Percentiles rank a stretch among this genome's conserved stretches.
Conservation (phyloP, 305 asterid species). For the Solanum chacoense region DNA sequence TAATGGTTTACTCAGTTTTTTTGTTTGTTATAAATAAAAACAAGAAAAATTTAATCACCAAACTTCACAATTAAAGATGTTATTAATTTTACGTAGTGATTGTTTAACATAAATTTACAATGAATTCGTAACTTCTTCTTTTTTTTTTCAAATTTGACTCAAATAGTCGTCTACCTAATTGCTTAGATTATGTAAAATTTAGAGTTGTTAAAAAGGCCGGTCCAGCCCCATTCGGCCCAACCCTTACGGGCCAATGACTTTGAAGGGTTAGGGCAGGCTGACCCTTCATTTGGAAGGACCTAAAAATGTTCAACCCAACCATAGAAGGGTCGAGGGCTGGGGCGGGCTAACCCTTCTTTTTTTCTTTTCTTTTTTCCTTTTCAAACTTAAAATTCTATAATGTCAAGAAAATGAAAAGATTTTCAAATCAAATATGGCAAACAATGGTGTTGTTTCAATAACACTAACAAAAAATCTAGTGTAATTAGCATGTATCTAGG, state of each 20-base stretch:
- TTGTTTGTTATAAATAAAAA: neutral
- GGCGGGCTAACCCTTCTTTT: neutral
- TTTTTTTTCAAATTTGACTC: neutral
- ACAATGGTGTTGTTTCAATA: too few species aligned
- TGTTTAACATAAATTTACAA: neutral
- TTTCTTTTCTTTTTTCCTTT: too few species aligned
- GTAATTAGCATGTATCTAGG: too few species aligned
- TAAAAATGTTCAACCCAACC: neutral
- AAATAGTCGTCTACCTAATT: neutral
- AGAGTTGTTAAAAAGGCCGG: neutral
- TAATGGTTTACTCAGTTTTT: neutral
- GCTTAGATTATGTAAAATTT: neutral
- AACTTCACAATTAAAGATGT: neutral
- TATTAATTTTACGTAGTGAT: neutral
- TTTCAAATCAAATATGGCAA: too few species aligned
- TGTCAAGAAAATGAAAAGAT: too few species aligned
- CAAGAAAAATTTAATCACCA: neutral
- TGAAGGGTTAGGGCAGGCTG: neutral
- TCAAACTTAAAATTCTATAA: too few species aligned
- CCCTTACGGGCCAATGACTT: neutral
- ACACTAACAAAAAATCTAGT: too few species aligned
- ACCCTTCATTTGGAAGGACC: neutral
- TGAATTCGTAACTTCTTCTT: neutral
- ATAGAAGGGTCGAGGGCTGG: neutral
- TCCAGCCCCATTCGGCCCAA: too few species aligned